phyloP scores from a whole-genome alignment of 2,329 filamentous ascomycete genomes.

The Pseudocercospora cruenta region DNA sequence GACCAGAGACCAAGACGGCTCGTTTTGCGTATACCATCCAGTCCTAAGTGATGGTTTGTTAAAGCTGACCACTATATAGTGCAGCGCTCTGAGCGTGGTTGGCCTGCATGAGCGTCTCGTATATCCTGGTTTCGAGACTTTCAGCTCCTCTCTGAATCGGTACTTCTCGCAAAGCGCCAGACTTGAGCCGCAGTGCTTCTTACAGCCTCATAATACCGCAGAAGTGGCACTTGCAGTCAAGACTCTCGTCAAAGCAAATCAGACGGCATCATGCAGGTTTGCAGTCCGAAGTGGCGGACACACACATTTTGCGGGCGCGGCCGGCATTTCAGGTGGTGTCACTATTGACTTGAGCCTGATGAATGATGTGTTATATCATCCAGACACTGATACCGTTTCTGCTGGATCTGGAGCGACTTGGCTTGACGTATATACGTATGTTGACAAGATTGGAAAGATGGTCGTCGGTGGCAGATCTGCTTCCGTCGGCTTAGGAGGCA shows the following conservation, averaged over 20 bases:
- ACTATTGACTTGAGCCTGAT: slow-evolving; percentile 31
- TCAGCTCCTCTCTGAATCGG: neutral
- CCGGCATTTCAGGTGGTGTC: slow-evolving; percentile 31
- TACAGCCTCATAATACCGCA: neutral
- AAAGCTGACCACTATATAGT: neutral
- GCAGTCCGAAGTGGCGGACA: slow-evolving; percentile 30
- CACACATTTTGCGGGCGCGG: slow-evolving; percentile 26
- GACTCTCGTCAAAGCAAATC: slow-evolving; percentile 8
- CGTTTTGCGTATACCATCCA: neutral
- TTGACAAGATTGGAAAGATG: slow-evolving; percentile 20
- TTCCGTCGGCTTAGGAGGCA: slow-evolving; percentile 34
- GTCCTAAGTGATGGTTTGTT: neutral
- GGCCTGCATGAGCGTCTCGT: neutral
- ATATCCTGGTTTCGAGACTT: slow-evolving; percentile 9
- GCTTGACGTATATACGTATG: slow-evolving; percentile 22
- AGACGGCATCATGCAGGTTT: slow-evolving; percentile 7
- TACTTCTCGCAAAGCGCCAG: slow-evolving; percentile 12
- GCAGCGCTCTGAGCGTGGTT: neutral
- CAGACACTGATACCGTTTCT: slow-evolving; percentile 22
- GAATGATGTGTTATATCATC: slow-evolving; percentile 21
- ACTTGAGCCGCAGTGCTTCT: slow-evolving; percentile 9
- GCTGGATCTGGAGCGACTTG: slow-evolving; percentile 42
- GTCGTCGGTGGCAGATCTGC: slow-evolving; percentile 28
- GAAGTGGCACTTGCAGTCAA: slow-evolving; percentile 11
- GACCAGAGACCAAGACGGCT: neutral